Percentiles rank a stretch among this genome's conserved stretches.
Conservation (phyloP, 805 yeast genomes). For the Candida anglica region DNA sequence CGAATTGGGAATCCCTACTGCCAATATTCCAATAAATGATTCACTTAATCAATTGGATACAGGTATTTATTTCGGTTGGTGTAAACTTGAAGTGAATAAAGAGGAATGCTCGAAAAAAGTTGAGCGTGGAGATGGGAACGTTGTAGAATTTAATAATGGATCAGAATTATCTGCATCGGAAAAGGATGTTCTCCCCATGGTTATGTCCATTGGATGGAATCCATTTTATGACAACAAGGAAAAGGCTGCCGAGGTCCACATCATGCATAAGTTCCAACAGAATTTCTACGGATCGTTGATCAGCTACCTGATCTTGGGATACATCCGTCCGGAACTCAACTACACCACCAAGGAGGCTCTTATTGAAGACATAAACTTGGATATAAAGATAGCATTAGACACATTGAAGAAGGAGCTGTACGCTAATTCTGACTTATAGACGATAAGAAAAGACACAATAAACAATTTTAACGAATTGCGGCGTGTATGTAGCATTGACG, state of each 20-base stretch:
- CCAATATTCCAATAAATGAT: slow-evolving; percentile 69
- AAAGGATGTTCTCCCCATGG: slow-evolving; percentile 69
- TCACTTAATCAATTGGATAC: slow-evolving; percentile 44
- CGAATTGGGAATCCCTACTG: slow-evolving; percentile 94
- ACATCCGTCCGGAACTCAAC: slow-evolving; percentile 84
- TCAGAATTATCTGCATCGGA: slow-evolving; percentile 37
- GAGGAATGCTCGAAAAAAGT: slow-evolving; percentile 7
- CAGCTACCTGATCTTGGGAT: slow-evolving; percentile 73
- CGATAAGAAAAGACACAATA: no score
- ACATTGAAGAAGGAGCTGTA: slow-evolving; percentile 30
- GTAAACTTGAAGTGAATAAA: slow-evolving; percentile 25
- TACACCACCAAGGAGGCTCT: slow-evolving; percentile 82
- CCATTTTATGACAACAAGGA: slow-evolving; percentile 80
- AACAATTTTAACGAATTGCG: no score
- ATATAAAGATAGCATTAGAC: slow-evolving; percentile 63
- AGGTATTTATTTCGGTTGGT: slow-evolving; percentile 92
- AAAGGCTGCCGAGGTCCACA: slow-evolving; percentile 84
- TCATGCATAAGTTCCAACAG: slow-evolving; percentile 64
- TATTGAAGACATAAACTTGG: slow-evolving; percentile 77
- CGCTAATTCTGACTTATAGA: no score
- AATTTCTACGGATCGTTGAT: slow-evolving; percentile 83
- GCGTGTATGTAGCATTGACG: no score
- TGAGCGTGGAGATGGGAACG: slow-evolving; percentile 20
- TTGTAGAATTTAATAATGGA: slow-evolving; percentile 59
- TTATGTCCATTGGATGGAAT: slow-evolving; percentile 94